phyloP scores from a whole-genome alignment of 768 basidiomycete genomes.

The Holtermanniella nyarrowii region DNA sequence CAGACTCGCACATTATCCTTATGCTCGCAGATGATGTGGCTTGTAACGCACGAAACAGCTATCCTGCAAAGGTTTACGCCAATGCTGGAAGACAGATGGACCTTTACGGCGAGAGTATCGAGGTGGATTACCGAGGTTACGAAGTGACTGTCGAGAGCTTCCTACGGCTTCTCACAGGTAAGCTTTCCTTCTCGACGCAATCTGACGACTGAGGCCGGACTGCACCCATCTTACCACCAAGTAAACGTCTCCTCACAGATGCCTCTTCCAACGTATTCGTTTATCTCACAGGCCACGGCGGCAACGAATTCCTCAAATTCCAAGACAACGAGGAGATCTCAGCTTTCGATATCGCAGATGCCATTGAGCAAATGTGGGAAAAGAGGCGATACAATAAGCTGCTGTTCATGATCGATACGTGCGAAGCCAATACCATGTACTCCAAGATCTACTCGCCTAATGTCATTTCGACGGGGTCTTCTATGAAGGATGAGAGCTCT shows the following conservation, averaged over 20 bases:
- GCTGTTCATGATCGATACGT: slow-evolving; percentile 96
- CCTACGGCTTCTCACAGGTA: slow-evolving; percentile 81
- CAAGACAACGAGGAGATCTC: slow-evolving; percentile 98
- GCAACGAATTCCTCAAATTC: slow-evolving; percentile 96
- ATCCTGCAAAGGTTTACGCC: slow-evolving; percentile 87
- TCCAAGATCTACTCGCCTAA: slow-evolving; percentile 87
- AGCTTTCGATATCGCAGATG: slow-evolving; percentile 93
- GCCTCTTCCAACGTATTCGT: slow-evolving; percentile 87
- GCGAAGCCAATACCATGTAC: slow-evolving; percentile 94
- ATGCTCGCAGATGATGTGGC: slow-evolving; percentile 97
- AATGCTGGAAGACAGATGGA: slow-evolving; percentile 71
- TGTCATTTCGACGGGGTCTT: slow-evolving; percentile 81
- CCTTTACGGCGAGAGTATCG: slow-evolving; percentile 90
- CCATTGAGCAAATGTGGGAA: slow-evolving; percentile 97
- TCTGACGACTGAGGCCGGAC: slow-evolving; percentile 56
- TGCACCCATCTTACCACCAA: slow-evolving; percentile 71
- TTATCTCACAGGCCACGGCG: slow-evolving; percentile 97
- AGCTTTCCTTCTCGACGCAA: slow-evolving; percentile 16
- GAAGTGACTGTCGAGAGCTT: slow-evolving; percentile 98
- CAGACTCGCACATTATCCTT: slow-evolving; percentile 96
- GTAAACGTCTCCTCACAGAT: slow-evolving; percentile 84
- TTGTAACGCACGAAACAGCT: slow-evolving; percentile 84
- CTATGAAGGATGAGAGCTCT: slow-evolving; percentile 72
- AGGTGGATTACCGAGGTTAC: slow-evolving; percentile 96
- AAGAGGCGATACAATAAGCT: slow-evolving; percentile 95